phyloP scores from a whole-genome alignment of 2,329 filamentous ascomycete species.

The Tolypocladium endophyticum region DNA sequence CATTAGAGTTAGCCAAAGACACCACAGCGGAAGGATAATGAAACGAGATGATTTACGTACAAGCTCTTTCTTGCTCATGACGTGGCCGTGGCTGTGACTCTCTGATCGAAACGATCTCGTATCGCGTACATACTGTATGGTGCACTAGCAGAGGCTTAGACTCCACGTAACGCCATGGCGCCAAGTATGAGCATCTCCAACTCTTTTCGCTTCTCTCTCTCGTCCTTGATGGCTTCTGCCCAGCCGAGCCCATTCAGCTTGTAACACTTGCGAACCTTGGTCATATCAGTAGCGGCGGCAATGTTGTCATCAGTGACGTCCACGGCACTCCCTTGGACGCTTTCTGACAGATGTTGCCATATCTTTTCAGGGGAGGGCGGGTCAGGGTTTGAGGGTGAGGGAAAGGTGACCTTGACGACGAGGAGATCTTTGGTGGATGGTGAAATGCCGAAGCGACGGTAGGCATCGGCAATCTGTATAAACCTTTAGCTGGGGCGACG shows the following conservation, averaged over 20 bases:
- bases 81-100: background rate
- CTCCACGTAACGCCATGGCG: conserved; percentile 54
- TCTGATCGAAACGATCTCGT: background rate
- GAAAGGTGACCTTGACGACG: conserved; percentile 64
- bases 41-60: background rate
- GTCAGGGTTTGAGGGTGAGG: conserved; percentile 30
- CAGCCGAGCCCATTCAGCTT: conserved; percentile 59
- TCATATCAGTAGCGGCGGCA: conserved; percentile 47
- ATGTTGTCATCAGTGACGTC: conserved; percentile 56
- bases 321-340: conserved; percentile 50
- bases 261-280: conserved; percentile 73
- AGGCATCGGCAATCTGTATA: conserved; percentile 75
- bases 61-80: background rate
- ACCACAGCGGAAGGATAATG: background rate
- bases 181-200: conserved; percentile 63
- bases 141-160: conserved; percentile 10
- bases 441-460: conserved; percentile 75
- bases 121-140: background rate
- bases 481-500: conserved; percentile 1
- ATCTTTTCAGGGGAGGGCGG: conserved; percentile 33
- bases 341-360: conserved; percentile 46
- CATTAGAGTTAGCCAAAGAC: background rate
- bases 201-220: conserved; percentile 35
- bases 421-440: conserved; percentile 63
- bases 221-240: conserved; percentile 33